Percentiles rank a stretch among this genome's conserved stretches.
Conservation (phyloP, 208 protist species). For the Phytomonas sp. region DNA sequence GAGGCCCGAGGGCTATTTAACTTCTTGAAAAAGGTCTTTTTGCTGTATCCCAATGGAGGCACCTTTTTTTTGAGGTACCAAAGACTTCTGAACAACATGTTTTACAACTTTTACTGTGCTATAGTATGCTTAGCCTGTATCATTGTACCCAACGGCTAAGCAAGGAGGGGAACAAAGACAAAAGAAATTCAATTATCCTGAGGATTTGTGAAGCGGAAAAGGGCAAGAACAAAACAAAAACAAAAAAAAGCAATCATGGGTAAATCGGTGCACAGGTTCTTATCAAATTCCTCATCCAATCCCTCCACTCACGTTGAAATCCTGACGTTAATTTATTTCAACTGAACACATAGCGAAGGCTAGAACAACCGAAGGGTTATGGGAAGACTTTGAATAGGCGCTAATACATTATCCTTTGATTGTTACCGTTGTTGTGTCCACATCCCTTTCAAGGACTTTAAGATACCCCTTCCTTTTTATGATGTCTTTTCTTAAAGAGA, state of each 20-base stretch:
- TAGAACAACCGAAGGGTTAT: not conserved
- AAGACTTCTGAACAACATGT: slow-evolving; percentile 3
- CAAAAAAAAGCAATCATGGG: not conserved
- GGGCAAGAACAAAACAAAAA: not conserved
- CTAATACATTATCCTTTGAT: not conserved
- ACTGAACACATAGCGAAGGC: not conserved
- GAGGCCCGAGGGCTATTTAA: slow-evolving; percentile 53
- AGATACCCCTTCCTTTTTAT: slow-evolving; percentile 8
- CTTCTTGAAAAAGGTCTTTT: slow-evolving; percentile 65
- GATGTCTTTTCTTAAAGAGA: not conserved
- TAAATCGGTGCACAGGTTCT: not conserved
- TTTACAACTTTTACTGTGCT: not conserved
- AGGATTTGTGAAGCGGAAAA: not conserved
- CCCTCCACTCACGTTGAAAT: not conserved
- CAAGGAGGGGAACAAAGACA: not conserved
- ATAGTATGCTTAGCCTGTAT: not conserved
- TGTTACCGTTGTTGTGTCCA: not conserved
- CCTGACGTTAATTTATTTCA: not conserved
- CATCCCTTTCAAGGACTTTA: not conserved
- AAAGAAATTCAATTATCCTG: not conserved
- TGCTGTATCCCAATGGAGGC: slow-evolving; percentile 54
- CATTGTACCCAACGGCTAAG: slow-evolving; percentile 7
- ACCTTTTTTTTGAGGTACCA: slow-evolving; percentile 13
- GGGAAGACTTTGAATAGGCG: not conserved
- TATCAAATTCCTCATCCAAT: not conserved